phyloP scores from a whole-genome alignment of 441 rosid genomes.

The Populus hybrid region DNA sequence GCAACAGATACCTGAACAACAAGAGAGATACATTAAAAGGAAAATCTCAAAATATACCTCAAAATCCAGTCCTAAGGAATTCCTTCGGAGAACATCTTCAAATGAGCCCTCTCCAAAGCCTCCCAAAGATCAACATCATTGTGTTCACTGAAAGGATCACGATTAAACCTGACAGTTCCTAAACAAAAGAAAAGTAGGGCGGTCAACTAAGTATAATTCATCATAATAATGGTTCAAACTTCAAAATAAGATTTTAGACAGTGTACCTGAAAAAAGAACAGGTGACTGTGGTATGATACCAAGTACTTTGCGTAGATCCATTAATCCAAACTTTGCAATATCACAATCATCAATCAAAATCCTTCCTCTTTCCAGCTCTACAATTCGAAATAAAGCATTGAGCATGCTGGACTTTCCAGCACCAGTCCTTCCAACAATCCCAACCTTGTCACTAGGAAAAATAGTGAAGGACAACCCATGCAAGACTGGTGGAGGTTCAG shows the following conservation, averaged over 20 bases:
- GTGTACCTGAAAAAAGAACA: conserved; percentile 89
- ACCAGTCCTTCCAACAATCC: conserved; percentile 95
- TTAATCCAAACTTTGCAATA: conserved; percentile 68
- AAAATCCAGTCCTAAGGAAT: conserved; percentile 75
- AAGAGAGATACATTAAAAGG: neutral
- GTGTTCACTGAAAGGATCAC: conserved; percentile 92
- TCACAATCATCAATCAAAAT: conserved; percentile 75
- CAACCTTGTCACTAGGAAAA: conserved; percentile 80
- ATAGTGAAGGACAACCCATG: conserved; percentile 73
- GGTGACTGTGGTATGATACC: conserved; percentile 95
- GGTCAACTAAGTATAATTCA: neutral
- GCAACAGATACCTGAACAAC: neutral
- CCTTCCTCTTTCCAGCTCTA: conserved; percentile 82
- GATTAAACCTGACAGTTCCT: conserved; percentile 95
- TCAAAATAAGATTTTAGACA: neutral
- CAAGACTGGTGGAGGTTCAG: conserved; percentile 86
- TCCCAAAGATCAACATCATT: conserved; percentile 94
- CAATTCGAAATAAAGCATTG: conserved; percentile 88
- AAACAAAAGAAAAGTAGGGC: conserved; percentile 16
- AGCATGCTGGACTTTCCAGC: conserved; percentile 97
- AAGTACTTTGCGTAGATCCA: conserved; percentile 85
- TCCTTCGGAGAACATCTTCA: conserved; percentile 80
- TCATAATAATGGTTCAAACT: neutral
- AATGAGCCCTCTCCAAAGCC: conserved; percentile 88
- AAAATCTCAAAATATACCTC: conserved; percentile 44